Evolutionary conservation across 1,284 basidiomycete genomes (phyloP).

Genomic region (Caloboletus inedulis): DNA sequence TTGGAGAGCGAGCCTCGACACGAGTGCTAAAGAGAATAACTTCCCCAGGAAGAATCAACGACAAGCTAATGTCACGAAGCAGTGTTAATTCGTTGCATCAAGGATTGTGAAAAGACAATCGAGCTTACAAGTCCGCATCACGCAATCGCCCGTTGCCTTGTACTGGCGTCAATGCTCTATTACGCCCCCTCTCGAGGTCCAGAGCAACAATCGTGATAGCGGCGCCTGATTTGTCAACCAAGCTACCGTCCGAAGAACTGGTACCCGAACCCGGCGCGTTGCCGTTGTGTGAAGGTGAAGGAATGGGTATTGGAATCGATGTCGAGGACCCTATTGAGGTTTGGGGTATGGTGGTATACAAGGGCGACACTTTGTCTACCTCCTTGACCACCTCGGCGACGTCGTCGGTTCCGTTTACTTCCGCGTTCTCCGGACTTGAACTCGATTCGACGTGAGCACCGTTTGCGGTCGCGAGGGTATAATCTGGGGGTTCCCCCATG

Average conservation of each 20-base stretch:
- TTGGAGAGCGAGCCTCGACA: conserved; percentile 53
- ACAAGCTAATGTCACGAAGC: conserved; percentile 34
- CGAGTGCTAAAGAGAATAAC: conserved; percentile 46
- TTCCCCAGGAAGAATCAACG: conserved; percentile 46
- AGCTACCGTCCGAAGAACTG: conserved; percentile 51
- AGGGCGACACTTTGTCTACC: neutral
- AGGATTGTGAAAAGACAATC: neutral
- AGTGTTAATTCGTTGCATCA: neutral
- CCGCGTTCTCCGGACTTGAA: neutral
- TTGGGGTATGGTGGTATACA: conserved; percentile 7
- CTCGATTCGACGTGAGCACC: neutral
- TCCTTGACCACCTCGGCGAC: conserved; percentile 11
- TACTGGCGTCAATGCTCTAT: conserved; percentile 53
- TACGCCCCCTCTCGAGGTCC: conserved; percentile 43
- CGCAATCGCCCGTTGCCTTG: conserved; percentile 45
- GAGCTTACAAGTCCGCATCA: conserved; percentile 43
- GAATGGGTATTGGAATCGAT: conserved; percentile 33
- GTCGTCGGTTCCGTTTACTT: neutral
- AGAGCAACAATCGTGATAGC: conserved; percentile 25
- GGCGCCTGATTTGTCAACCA: conserved; percentile 40
- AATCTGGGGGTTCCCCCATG: conserved; percentile 36
- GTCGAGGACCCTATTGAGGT: neutral
- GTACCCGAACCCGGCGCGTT: conserved; percentile 34
- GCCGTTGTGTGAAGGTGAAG: conserved; percentile 4
- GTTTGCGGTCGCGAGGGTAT: conserved; percentile 15